Conservation (phyloP, 163 green algal genomes). For the Picocystis sp. region DNA sequence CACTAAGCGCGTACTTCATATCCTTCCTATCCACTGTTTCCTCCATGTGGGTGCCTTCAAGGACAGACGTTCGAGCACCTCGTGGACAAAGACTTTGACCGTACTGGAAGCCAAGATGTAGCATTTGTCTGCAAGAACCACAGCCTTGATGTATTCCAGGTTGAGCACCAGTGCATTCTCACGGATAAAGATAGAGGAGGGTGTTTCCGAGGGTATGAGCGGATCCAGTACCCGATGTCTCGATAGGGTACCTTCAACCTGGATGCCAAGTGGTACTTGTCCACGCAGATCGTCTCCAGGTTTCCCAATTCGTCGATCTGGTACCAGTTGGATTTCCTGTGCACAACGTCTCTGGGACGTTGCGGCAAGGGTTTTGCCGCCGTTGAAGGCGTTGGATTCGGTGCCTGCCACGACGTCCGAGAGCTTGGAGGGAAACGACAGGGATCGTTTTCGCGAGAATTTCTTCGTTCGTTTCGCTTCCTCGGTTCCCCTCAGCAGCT, state of each 20-base stretch:
- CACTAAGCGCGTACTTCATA: background rate
- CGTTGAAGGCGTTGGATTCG: no score
- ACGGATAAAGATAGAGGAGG: conserved; percentile 64
- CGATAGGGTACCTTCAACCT: conserved; percentile 25
- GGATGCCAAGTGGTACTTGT: conserved; percentile 20
- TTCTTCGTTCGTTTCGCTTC: no score
- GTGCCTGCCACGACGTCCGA: no score
- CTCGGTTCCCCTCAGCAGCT: no score
- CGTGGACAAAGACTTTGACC: conserved; percentile 10
- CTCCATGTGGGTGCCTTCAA: conserved; percentile 1
- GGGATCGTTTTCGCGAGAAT: no score
- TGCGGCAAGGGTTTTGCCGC: no score
- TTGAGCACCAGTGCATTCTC: conserved; percentile 69
- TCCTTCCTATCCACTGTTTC: background rate
- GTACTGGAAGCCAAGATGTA: no score
- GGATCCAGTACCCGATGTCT: conserved; percentile 65
- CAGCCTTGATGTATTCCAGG: conserved; percentile 68
- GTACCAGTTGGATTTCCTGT: no score
- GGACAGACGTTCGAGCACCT: conserved; percentile 5
- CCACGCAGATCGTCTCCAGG: no score
- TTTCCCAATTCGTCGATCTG: no score
- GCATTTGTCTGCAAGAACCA: background rate
- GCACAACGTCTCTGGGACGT: no score
- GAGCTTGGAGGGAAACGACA: no score
- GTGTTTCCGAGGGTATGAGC: conserved; percentile 49